Conservation (phyloP, 495 filamentous ascomycete genomes). For the Ramalina intermedia region DNA sequence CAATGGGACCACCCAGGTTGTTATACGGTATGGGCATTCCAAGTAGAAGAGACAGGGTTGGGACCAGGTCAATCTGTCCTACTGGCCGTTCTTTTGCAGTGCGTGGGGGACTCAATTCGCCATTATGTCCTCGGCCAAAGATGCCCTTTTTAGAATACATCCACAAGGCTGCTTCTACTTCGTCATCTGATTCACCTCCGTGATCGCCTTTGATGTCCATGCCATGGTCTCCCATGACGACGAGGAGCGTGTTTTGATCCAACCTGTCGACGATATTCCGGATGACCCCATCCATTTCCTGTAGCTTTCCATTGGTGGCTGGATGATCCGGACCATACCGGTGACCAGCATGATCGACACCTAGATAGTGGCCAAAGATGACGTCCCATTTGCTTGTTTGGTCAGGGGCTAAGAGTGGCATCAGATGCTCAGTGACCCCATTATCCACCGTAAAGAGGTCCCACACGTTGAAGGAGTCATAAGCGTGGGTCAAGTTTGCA, state of each 20-base stretch:
- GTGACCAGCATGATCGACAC: conserved; percentile 94
- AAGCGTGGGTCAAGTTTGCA: conserved; percentile 63
- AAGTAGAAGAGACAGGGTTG: conserved; percentile 72
- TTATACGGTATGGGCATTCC: conserved; percentile 94
- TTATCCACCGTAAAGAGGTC: conserved; percentile 95
- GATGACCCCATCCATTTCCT: conserved; percentile 79
- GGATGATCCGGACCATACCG: conserved; percentile 87
- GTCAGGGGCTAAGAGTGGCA: conserved; percentile 57
- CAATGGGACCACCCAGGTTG: conserved; percentile 87
- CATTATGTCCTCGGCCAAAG: conserved; percentile 62
- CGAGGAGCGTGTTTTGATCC: conserved; percentile 74
- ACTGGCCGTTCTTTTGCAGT: conserved; percentile 67
- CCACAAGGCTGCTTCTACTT: conserved; percentile 90
- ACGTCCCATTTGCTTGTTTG: conserved; percentile 72
- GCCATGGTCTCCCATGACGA: conserved; percentile 96
- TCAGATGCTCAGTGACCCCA: conserved; percentile 83
- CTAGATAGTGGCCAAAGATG: conserved; percentile 82
- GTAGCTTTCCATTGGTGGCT: conserved; percentile 79
- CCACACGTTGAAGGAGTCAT: conserved; percentile 97
- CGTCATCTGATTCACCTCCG: conserved; percentile 88
- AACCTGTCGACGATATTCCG: conserved; percentile 53
- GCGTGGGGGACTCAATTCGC: conserved; percentile 47
- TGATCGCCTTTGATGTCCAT: conserved; percentile 98
- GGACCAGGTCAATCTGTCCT: conserved; percentile 93
- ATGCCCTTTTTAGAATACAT: conserved; percentile 82